These are phyloP conservation scores for Kitagawia praeruptora DNA, from an alignment of 129 eudicot species.

Conservation along the genomic window DNA sequence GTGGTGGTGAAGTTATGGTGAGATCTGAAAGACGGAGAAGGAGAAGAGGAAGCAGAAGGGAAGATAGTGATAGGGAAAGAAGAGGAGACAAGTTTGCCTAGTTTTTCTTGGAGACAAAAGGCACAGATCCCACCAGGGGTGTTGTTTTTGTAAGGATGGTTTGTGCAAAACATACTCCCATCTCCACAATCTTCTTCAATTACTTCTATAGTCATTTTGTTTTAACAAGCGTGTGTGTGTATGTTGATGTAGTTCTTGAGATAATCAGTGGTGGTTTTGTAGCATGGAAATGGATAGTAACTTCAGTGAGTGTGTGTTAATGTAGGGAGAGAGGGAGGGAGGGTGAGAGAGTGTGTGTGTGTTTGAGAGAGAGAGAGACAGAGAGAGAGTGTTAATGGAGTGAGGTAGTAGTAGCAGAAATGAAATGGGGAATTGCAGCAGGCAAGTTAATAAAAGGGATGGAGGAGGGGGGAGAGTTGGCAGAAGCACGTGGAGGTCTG, in stretches of 20 bases:
- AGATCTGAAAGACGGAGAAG: slow-evolving; percentile 60
- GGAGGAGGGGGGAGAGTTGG: slow-evolving; percentile 33
- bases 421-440: slow-evolving; percentile 19
- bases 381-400: not conserved
- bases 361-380: not conserved
- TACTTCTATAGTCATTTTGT: slow-evolving; percentile 48
- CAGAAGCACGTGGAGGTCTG: slow-evolving; percentile 77
- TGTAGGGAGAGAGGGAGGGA: too few relatives aligned
- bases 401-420: not conserved
- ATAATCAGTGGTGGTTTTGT: not conserved
- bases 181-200: slow-evolving; percentile 59
- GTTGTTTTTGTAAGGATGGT: slow-evolving; percentile 57
- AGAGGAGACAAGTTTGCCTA: slow-evolving; percentile 82
- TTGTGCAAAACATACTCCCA: slow-evolving; percentile 51
- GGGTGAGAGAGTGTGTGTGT: too few relatives aligned
- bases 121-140: slow-evolving; percentile 80
- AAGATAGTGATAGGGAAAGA: slow-evolving; percentile 54
- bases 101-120: slow-evolving; percentile 80
- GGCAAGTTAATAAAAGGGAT: slow-evolving; percentile 16
- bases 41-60: slow-evolving; percentile 53
- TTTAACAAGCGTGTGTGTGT: not conserved
- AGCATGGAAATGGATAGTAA: not conserved
- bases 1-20: slow-evolving; percentile 16
- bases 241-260: not conserved
- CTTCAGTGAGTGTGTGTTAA: too few relatives aligned